Percentiles rank a stretch among this genome's conserved stretches.
Conservation (phyloP, 441 rosid genomes). For the Pelargonium fulgidum region DNA sequence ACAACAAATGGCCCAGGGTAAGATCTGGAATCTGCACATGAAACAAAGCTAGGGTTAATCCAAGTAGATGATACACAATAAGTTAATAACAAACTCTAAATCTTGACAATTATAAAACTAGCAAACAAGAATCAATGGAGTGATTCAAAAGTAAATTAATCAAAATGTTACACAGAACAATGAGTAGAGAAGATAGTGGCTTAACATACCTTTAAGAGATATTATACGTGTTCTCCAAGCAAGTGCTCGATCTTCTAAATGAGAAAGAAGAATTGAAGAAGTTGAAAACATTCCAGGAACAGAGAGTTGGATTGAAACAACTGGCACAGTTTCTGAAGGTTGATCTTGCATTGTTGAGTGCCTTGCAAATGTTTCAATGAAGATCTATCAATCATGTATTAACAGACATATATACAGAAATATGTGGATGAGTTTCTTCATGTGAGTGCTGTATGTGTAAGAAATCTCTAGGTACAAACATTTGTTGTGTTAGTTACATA, state of each 20-base stretch:
- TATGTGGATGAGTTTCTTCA: not conserved
- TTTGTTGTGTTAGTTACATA: not conserved
- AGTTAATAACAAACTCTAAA: conserved; percentile 16
- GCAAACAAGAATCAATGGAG: not conserved
- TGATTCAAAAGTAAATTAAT: not conserved
- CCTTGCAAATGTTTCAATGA: conserved; percentile 40
- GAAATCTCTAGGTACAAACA: not conserved
- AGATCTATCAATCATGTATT: conserved; percentile 22
- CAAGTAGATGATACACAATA: conserved; percentile 10
- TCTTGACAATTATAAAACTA: not conserved
- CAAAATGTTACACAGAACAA: conserved; percentile 1
- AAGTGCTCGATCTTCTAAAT: conserved; percentile 50
- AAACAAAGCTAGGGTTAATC: conserved; percentile 11
- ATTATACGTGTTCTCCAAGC: conserved; percentile 86
- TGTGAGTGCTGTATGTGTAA: not conserved
- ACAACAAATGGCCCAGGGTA: conserved; percentile 90
- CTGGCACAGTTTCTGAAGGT: conserved; percentile 40
- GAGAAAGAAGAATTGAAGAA: conserved; percentile 51
- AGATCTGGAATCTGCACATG: conserved; percentile 66
- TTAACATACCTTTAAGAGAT: conserved; percentile 63
- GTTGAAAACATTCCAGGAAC: conserved; percentile 51
- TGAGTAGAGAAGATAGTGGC: conserved; percentile 12
- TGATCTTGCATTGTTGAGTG: conserved; percentile 38
- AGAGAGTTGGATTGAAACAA: conserved; percentile 67
- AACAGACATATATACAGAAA: conserved; percentile 12